phyloP scores from a whole-genome alignment of 768 basidiomycete genomes.

The Rhodocollybia butyracea region DNA sequence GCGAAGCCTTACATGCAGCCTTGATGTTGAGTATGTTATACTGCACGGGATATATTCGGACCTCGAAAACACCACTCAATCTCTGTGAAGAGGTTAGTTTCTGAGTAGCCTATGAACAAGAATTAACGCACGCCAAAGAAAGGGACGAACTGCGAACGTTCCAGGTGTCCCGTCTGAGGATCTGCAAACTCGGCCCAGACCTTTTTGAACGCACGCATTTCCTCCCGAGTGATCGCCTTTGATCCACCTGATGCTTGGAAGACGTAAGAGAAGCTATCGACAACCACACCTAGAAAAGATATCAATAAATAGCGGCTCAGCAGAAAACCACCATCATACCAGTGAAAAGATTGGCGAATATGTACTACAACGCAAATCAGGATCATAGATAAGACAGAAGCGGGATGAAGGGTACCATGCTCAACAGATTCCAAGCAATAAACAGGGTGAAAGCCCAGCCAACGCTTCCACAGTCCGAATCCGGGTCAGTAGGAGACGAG shows the following conservation, averaged over 20 bases:
- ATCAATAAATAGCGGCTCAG: not conserved
- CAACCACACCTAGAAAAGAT: constrained; percentile 66
- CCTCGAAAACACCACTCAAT: constrained; percentile 85
- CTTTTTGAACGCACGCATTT: constrained; percentile 94
- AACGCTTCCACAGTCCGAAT: constrained; percentile 86
- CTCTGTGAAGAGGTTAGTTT: constrained; percentile 44
- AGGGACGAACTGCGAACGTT: constrained; percentile 61
- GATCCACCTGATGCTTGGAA: constrained; percentile 85
- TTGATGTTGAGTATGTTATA: constrained; percentile 61
- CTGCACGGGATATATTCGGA: constrained; percentile 76
- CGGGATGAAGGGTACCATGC: constrained; percentile 64
- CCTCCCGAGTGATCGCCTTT: constrained; percentile 79
- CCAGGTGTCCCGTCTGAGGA: constrained; percentile 73
- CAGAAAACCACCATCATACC: constrained; percentile 38
- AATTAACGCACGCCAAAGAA: constrained; percentile 76
- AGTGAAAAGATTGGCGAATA: constrained; percentile 95
- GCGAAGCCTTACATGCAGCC: constrained; percentile 40
- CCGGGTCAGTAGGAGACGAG: constrained; percentile 34
- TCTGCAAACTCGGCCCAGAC: constrained; percentile 87
- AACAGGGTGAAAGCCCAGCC: constrained; percentile 84
- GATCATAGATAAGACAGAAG: not conserved
- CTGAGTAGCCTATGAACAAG: not conserved
- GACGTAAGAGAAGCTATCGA: constrained; percentile 94
- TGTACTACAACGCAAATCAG: constrained; percentile 55
- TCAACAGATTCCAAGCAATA: constrained; percentile 92